Evolutionary conservation across 2,329 filamentous ascomycete species (phyloP), one percentile per base, ranked within the genome.

Genomic region (Fusarium pseudoanthophilum): DNA sequence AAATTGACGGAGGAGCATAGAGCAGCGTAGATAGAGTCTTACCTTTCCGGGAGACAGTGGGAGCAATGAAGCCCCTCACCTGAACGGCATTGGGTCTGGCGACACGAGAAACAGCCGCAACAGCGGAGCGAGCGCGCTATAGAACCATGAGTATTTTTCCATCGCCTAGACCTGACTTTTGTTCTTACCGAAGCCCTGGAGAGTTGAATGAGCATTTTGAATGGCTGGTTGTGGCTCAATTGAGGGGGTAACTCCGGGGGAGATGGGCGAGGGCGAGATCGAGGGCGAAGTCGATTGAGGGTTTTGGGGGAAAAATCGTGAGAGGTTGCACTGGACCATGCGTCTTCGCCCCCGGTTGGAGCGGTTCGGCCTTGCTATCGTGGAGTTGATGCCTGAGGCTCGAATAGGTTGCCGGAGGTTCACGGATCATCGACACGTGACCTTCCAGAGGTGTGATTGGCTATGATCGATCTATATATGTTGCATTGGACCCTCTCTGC

Each of bases 31-130:
- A 65, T 53, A 46, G 55, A 37, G 67, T 84, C 89, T 83, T 87
- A 91, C 89, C 88, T 87, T 88, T 86, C 82, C 89, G 86, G 74
- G 88, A 88, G 77, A 89, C 85, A 60, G 89, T 90, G 72, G 89
- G 88, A 79, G 86, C 87, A 78, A 90, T 88, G 81, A 90, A 90
- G 79, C 84, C 84, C 80, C 89, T 86, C 80, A 83, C 82, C 81
- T 87, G 86, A 80, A 83, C 82, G 77, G 84, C 77, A 79, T 79
- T 79, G 71, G 71, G 73, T 76, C 78, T 78, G 65, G 79, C 84
- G 82, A 80, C 83, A 82, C 80, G 86, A 84, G 79, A 86, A 80
- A 81, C 86, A 82, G 79, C 78, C 82, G 85, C 84, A 81, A 85
- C 82, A 80, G 84, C 84, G 81, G 85, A 84, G 79, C 85, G 80